These are phyloP conservation scores for Pleurotus ostreatus DNA, from an alignment of 768 basidiomycete genomes.

Conservation along the genomic window DNA sequence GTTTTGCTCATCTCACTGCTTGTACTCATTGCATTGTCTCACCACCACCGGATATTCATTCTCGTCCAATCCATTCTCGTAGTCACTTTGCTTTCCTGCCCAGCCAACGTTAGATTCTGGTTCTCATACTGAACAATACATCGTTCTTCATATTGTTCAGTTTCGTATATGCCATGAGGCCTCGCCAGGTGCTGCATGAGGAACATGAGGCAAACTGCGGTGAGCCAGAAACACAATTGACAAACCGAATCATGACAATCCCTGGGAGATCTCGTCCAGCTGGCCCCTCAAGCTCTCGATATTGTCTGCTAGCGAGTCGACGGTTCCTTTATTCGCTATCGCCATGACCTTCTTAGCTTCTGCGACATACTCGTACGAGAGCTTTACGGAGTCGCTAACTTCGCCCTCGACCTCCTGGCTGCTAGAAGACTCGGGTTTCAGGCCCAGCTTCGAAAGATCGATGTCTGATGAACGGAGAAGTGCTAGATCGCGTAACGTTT, in stretches of 20 bases:
- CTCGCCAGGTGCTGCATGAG: not conserved
- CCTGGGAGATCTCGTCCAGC: conserved; percentile 49
- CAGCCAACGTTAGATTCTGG: too few species aligned
- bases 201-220: not conserved
- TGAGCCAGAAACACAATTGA: not conserved
- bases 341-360: conserved; percentile 56
- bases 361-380: conserved; percentile 56
- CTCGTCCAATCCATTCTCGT: not conserved
- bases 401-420: conserved; percentile 14
- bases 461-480: conserved; percentile 57
- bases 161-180: not conserved
- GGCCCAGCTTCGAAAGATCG: conserved; percentile 25
- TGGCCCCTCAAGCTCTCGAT: conserved; percentile 54
- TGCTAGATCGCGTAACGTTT: conserved; percentile 70
- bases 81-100: not conserved
- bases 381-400: conserved; percentile 37
- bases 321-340: conserved; percentile 46
- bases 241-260: conserved; percentile 15
- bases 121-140: too few species aligned
- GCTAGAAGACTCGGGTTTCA: conserved; percentile 11
- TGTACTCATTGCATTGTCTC: conserved; percentile 5
- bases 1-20: conserved; percentile 1
- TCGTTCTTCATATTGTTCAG: too few species aligned
- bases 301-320: conserved; percentile 46
- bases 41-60: not conserved